phyloP scores from a whole-genome alignment of 2,329 filamentous ascomycete genomes.

The Aphanoascus verrucosus region DNA sequence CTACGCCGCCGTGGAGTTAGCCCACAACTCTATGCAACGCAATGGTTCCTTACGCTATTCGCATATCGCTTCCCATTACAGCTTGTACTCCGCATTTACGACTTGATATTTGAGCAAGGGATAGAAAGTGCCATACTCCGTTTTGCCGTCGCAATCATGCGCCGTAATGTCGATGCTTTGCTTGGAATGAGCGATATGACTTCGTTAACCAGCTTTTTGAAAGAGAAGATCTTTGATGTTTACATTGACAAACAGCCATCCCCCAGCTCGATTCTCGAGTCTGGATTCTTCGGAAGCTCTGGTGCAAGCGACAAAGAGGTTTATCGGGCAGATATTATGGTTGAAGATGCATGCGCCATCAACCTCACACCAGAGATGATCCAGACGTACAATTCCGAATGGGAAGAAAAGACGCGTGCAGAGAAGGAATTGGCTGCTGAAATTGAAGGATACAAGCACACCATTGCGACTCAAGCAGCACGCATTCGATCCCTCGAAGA shows the following conservation, averaged over 20 bases:
- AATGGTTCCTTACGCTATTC: conserved; percentile 98
- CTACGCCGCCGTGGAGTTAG: conserved; percentile 77
- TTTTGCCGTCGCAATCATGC: conserved; percentile 92
- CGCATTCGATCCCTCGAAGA: conserved; percentile 80
- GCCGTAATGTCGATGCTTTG: conserved; percentile 72
- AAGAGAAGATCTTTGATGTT: conserved; percentile 88
- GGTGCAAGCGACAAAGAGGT: conserved; percentile 86
- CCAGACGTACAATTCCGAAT: conserved; percentile 70
- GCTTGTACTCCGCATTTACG: conserved; percentile 90
- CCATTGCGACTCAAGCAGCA: conserved; percentile 56
- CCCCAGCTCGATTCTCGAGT: conserved; percentile 85
- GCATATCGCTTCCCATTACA: conserved; percentile 95
- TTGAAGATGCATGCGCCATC: conserved; percentile 82
- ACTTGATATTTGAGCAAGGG: conserved; percentile 86
- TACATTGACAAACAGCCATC: conserved; percentile 94
- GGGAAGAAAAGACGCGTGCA: conserved; percentile 77
- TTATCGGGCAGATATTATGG: conserved; percentile 85
- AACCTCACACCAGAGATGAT: conserved; percentile 75
- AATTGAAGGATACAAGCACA: conserved; percentile 58
- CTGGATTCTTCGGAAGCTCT: conserved; percentile 91
- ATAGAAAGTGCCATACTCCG: conserved; percentile 79
- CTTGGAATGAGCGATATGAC: conserved; percentile 85
- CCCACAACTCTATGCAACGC: conserved; percentile 88
- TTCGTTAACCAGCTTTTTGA: conserved; percentile 76
- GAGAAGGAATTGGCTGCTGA: conserved; percentile 78